phyloP scores from a whole-genome alignment of 116 monocot genomes.

The Iris pallida region DNA sequence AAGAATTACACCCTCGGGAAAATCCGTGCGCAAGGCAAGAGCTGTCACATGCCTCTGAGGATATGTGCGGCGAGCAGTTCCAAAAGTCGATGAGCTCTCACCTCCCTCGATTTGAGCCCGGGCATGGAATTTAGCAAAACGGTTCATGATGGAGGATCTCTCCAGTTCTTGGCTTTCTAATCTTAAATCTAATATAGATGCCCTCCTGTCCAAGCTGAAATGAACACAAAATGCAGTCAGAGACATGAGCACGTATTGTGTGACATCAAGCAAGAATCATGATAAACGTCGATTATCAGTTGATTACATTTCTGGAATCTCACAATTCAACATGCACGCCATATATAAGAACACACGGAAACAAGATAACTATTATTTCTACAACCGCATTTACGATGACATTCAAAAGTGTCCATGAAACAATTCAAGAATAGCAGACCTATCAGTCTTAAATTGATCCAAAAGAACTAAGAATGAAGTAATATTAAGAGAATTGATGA shows the following conservation, averaged over 20 bases:
- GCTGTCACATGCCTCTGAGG: conserved; percentile 58
- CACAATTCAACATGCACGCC: not conserved
- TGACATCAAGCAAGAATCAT: not conserved
- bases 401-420: not conserved
- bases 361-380: not conserved
- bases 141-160: conserved; percentile 61
- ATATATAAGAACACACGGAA: not conserved
- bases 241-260: not conserved
- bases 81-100: conserved; percentile 30
- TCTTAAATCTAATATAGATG: conserved; percentile 46
- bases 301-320: not conserved
- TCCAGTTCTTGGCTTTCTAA: conserved; percentile 78
- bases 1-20: conserved; percentile 44
- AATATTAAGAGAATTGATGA: too few species aligned
- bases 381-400: not conserved
- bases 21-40: conserved; percentile 34
- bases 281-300: not conserved
- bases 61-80: conserved; percentile 22
- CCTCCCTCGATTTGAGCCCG: conserved; percentile 32
- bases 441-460: too few species aligned
- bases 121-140: conserved; percentile 79
- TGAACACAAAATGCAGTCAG: not conserved
- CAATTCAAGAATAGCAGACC: too few species aligned
- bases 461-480: too few species aligned
- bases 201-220: conserved; percentile 58